Base-by-base conservation (phyloP, 108 stramenopile species). In the Skeletonema marinoi region DNA sequence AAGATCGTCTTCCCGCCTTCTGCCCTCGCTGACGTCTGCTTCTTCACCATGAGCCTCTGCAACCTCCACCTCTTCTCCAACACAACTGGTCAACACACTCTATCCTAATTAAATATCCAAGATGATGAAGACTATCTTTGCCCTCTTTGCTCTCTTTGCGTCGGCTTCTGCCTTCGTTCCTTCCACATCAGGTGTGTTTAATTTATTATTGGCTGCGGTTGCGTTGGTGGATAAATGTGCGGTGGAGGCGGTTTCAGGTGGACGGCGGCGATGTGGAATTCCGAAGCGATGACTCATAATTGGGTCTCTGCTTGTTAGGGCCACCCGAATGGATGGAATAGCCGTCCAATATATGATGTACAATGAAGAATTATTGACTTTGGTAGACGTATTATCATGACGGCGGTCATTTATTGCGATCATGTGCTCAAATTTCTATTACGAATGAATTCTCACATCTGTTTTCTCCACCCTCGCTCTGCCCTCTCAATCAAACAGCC, bases 131-230 rank as follows among this genome's bases (percentile, higher is more conserved):
- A 73, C 64, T 42, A 54, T 50, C 64, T 51, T 32, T 41, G 73
- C 65, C 64, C 65, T 74, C 48, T 21, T 74, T 42, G 61, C 48
- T 46, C 17, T 65, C 4, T 58, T 36, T n/a, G 33, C 73, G 38
- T 74, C 73, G 65, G 73, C 64, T 25, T 65, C 73, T 62, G 73
- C 73, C 44, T 74, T 74, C 35, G 64, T 66, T 42, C 62, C 39
- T 12, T 46, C 73, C 3, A 31, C 62, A 56, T 56, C 54, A 56
- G 54, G 54, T 56, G 54, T 56, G 54, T 56, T 4, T 1, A 51
- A 21, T 51, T 51, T 51, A 7, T 51, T 51, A 7, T 51, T 21
- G 50, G 50, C 19, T 21, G 46, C 46, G 13, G n/a, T 48, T 16
- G 13, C 17, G n/a, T n/a, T 16, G 39, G 2, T 41, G 39, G 39